A percentile compares a stretch with the other conserved stretches of the same genome.
These are phyloP conservation scores for Emmonsiellopsis sp. DNA, from an alignment of 2,329 filamentous ascomycete genomes.

Conservation along the genomic window DNA sequence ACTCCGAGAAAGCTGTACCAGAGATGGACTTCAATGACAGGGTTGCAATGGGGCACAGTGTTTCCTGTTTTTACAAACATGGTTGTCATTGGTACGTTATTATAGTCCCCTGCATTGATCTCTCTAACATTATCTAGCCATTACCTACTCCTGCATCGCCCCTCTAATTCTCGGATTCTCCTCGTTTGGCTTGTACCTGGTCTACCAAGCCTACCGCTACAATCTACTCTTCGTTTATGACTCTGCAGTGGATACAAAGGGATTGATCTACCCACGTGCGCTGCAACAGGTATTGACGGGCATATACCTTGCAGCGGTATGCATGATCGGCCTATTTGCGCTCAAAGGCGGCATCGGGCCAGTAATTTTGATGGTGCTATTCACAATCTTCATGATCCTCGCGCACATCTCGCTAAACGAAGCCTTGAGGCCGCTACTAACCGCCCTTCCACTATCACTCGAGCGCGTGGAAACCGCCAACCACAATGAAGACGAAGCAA, in stretches of 20 bases:
- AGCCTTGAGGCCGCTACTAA: constrained; percentile 37
- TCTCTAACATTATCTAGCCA: constrained; percentile 41
- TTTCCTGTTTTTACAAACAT: constrained; percentile 73
- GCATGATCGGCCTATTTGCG: constrained; percentile 76
- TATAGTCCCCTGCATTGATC: neutral
- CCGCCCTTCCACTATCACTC: constrained; percentile 64
- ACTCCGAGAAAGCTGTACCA: constrained; percentile 70
- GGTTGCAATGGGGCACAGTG: constrained; percentile 76
- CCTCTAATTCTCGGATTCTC: constrained; percentile 78
- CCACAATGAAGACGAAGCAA: constrained; percentile 19
- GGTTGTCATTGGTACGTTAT: constrained; percentile 61
- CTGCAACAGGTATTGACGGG: constrained; percentile 77
- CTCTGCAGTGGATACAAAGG: constrained; percentile 74
- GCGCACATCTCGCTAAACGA: constrained; percentile 55
- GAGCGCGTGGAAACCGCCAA: constrained; percentile 41
- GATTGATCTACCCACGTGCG: constrained; percentile 76
- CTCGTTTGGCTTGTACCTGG: constrained; percentile 64
- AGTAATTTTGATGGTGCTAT: constrained; percentile 65
- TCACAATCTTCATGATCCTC: constrained; percentile 64
- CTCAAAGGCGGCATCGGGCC: constrained; percentile 57
- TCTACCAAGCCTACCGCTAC: constrained; percentile 84
- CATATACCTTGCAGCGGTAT: constrained; percentile 73
- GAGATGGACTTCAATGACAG: constrained; percentile 63
- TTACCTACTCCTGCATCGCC: constrained; percentile 80
- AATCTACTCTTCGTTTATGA: constrained; percentile 83